Base-by-base conservation (phyloP, 192 early-diverging fungal species). In the Spizellomyces sp. region DNA sequence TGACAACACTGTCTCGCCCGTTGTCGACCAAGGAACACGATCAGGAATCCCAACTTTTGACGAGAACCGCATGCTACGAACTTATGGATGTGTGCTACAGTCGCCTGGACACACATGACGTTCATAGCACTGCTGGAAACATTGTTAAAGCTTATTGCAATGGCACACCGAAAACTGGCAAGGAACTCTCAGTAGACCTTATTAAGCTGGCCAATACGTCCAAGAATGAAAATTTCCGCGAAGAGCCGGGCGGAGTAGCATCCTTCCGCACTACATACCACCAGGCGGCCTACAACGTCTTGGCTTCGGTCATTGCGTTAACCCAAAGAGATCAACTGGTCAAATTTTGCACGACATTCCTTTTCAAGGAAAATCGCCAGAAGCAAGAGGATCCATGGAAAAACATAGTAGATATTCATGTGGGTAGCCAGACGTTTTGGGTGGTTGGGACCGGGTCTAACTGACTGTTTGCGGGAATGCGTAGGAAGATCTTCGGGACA, bases 361-460 rank as follows among this genome's bases (percentile, higher is more conserved):
- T 90, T 9, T 90, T 92, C 75, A 71, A 75, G 8, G 89, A 90
- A 41, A 84, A 22, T 21, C n/a, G 22, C n/a, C n/a, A 64, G 74
- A 78, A 54, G 77, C 70, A 48, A 14, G 56, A 58, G 56, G 58
- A 48, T 22, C 12, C 17, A 47, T 75, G 74, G 74, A 46, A 8
- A 52, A 70, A 75, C 22, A 52, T 75, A 10, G 48, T 70, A 17
- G 67, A 75, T 48, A 14, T 59, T 48, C 27, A 36, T 36, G 27
- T 36, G 3, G 3, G 27, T 36, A 36, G 27, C 1, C 27, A 36
- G 3, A 36, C 1, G 3, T 36, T 36, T 36, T 36, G 27, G 27
- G 27, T 36, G 27, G 27, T 36, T 36, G 27, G 27, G 27, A 36
- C 27, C 27, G 27, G 27, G 27, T 36, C 27, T 36, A 0, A 36